Evolutionary conservation across 345 rosid species (phyloP).

Genomic region (Xanthoceras sorbifolium): DNA sequence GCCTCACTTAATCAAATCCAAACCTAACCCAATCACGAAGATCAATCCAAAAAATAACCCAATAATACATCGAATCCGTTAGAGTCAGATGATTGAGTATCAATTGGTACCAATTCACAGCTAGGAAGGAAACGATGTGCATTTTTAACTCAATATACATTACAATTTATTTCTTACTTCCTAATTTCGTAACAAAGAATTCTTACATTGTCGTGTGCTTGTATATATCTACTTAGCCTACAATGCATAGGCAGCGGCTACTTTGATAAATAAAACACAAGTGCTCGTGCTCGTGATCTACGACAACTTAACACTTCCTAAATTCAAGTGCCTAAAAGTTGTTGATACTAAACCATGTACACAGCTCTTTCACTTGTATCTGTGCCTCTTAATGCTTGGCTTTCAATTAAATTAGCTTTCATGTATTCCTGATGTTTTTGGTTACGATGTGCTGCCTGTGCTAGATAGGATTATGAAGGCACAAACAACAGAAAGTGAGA

Average conservation of each 20-base stretch:
- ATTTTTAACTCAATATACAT: too few relatives aligned
- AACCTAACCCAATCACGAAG: too few relatives aligned
- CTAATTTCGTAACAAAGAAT: slow-evolving; percentile 3
- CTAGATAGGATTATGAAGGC: slow-evolving; percentile 84
- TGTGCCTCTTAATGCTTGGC: background rate
- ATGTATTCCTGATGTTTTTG: background rate
- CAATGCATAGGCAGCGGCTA: background rate
- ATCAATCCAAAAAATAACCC: too few relatives aligned
- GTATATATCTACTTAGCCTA: slow-evolving; percentile 1
- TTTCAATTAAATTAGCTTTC: background rate
- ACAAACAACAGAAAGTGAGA: slow-evolving; percentile 92
- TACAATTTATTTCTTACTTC: background rate
- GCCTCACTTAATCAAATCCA: too few relatives aligned
- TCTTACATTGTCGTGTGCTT: background rate
- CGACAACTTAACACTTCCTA: slow-evolving; percentile 11
- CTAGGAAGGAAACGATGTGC: too few relatives aligned
- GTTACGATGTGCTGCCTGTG: slow-evolving; percentile 46
- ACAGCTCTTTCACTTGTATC: background rate
- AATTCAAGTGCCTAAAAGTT: background rate
- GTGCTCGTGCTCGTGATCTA: slow-evolving; percentile 8
- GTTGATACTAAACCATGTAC: background rate
- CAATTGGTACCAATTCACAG: too few relatives aligned
- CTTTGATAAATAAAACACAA: background rate
- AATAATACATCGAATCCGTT: too few relatives aligned
- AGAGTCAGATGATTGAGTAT: too few relatives aligned